Base-by-base conservation (phyloP, 305 asterid genomes). In the Fraxinus dipetala region DNA sequence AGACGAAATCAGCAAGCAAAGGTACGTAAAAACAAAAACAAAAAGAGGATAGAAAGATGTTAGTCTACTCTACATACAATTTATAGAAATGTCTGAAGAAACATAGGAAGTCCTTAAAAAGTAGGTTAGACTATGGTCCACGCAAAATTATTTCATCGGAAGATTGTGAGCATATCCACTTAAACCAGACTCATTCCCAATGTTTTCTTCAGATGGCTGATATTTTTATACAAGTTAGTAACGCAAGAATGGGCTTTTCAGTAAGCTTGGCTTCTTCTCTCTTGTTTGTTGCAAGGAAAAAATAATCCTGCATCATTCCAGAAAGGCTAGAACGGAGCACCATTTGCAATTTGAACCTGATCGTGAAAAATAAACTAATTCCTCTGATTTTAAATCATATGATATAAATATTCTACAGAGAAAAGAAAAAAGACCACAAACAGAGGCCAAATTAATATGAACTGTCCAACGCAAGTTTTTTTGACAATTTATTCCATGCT, bases 1-100 rank as follows among this genome's bases (percentile, higher is more conserved):
- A 31, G 26, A 83, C 36, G 13, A 40, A 54, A 72, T 79, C 75
- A 81, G 83, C n/a, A 38, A 79, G 78, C 69, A 38, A 70, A 83
- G 83, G 10, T 48, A 56, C 14, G 18, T 22, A 74, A 9, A 72
- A 24, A 4, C 40, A 82, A 78, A 63, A 7, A 8, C 45, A 38
- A 38, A 38, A 38, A 36, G 43, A 67, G 74, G 72, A 38, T 16
- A 32, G 77, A 73, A 61, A 45, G 16, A 77, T 22, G 18, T 75
- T 72, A 18, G 28, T 18, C 35, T 26, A 31, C 6, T 56, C 16
- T 9, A 40, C 40, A 32, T 81, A 82, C 40, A 45, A 61, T 31
- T 61, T 22, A 1, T 72, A 45, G 77, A 11, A 10, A 36, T 79
- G 13, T 38, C 43, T 45, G 77, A 75, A 78, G 32, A 54, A 59